A percentile compares a stretch with the other conserved stretches of the same genome.
Evolutionary conservation across 2,329 filamentous ascomycete species (phyloP).

Genomic region (Diaporthe sp.): DNA sequence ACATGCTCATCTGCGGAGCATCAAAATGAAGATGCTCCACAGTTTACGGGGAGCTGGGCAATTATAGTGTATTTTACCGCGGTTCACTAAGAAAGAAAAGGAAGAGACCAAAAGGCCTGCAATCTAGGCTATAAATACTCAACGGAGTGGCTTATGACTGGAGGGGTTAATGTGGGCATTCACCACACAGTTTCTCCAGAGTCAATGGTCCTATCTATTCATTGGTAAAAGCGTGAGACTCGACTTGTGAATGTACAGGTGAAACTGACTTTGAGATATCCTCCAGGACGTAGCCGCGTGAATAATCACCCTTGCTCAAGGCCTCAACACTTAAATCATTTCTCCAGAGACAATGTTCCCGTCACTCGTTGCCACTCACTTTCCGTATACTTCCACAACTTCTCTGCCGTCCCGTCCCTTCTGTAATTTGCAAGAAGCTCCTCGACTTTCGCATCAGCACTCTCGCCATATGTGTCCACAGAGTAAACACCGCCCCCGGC

Average conservation of each 20-base stretch:
- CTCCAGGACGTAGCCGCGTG: neutral
- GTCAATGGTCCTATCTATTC: no score
- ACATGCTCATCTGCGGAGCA: neutral
- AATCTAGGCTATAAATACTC: no score
- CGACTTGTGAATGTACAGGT: neutral
- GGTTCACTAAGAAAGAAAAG: no score
- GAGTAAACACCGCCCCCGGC: conserved; percentile 56
- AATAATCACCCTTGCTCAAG: neutral
- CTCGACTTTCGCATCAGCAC: conserved; percentile 46
- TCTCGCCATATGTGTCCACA: conserved; percentile 52
- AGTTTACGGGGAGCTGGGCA: no score
- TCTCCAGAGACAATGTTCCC: conserved; percentile 35
- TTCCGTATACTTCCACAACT: conserved; percentile 55
- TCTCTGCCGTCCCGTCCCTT: conserved; percentile 48
- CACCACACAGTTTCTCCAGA: no score
- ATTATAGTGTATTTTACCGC: no score
- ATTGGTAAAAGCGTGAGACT: neutral
- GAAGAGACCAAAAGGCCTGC: no score
- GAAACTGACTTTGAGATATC: neutral
- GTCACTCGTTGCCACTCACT: conserved; percentile 53
- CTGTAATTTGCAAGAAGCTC: conserved; percentile 48
- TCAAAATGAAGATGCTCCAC: neutral
- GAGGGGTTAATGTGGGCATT: no score
- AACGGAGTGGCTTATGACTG: no score
- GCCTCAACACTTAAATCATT: neutral